Base-by-base conservation (phyloP, 2,329 filamentous ascomycete species). In the Trichothecium sympodiale region DNA sequence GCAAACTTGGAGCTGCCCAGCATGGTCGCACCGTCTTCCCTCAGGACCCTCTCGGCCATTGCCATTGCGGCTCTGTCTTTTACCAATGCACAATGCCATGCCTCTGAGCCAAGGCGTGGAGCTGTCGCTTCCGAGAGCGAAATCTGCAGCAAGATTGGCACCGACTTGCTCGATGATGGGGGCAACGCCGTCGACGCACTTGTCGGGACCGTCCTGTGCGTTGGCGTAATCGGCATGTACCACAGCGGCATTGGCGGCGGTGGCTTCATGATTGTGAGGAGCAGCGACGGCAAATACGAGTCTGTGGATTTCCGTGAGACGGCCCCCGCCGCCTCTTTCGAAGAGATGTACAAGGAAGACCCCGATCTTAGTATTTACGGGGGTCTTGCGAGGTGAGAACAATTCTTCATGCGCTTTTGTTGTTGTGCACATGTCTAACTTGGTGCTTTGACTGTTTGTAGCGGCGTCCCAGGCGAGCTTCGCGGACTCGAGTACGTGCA, bases 231-330 rank as follows among this genome's bases (percentile, higher is more conserved):
- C 27, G 73, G 62, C 31, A 79, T 80, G 74, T 78, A 80, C 42
- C 77, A 82, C 48, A 64, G 59, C 44, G 83, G 83, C 4, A 74
- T 89, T 38, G 82, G 80, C 5, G 84, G 85, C 4, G 84, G 84
- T 12, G 84, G 85, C 2, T 91, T 91, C 56, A 74, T 83, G 69
- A 64, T 87, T 3, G 67, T 88, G n/a, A 69, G 79, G 41, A 60
- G 66, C 3, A 57, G 69, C 5, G 70, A 82, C 42, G 80, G 80
- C 5, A 60, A 61, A 8, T 89, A 85, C 50, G 84, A 93, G 47
- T 82, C 77, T 44, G 76, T 94, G 44, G 86, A 94, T 53, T 94
- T 91, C 54, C 70, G 87, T 13, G 87, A 94, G 56, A 84, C 75
- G 0, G 87, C 87, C 0, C 86, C 87, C 1, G 83, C 79, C 0